Evolutionary conservation across 805 yeast species (phyloP).

Genomic region (Wickerhamomyces bisporus): DNA sequence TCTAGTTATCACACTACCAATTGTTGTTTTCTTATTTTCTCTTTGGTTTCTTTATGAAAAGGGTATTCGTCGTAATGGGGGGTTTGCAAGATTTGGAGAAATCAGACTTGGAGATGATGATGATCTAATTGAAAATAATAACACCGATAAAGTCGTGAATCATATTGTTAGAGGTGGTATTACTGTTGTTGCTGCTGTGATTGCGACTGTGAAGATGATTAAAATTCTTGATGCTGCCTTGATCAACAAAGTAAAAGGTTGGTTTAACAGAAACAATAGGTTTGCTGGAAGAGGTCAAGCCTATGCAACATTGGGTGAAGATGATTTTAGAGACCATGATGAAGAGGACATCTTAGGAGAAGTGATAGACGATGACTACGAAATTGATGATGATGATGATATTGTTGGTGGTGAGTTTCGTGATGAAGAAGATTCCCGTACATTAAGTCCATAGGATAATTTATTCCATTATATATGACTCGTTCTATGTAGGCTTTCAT

Average conservation of each 20-base stretch:
- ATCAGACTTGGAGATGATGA: constrained; percentile 80
- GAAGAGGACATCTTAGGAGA: constrained; percentile 17
- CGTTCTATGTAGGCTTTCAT: no score
- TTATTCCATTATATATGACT: no score
- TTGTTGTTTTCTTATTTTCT: constrained; percentile 33
- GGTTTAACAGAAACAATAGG: constrained; percentile 18
- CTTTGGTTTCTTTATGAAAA: constrained; percentile 61
- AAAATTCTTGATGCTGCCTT: constrained; percentile 18
- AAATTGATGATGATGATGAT: constrained; percentile 23
- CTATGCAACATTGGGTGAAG: constrained; percentile 14
- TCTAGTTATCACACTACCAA: constrained; percentile 52
- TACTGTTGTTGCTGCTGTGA: constrained; percentile 28
- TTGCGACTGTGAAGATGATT: constrained; percentile 26
- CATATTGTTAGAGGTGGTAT: constrained; percentile 28
- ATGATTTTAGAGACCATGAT: constrained; percentile 21
- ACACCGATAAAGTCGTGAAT: constrained; percentile 59
- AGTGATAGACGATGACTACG: constrained; percentile 20
- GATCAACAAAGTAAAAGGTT: constrained; percentile 11
- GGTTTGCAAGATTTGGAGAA: constrained; percentile 65
- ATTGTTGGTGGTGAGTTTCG: constrained; percentile 1
- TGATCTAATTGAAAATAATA: constrained; percentile 52
- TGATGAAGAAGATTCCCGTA: constrained; percentile 7
- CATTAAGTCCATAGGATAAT: no score
- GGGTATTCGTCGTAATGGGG: constrained; percentile 74
- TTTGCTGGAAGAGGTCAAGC: constrained; percentile 20